Conservation (phyloP, 2,329 filamentous ascomycete genomes). For the Botrytis paeoniae region DNA sequence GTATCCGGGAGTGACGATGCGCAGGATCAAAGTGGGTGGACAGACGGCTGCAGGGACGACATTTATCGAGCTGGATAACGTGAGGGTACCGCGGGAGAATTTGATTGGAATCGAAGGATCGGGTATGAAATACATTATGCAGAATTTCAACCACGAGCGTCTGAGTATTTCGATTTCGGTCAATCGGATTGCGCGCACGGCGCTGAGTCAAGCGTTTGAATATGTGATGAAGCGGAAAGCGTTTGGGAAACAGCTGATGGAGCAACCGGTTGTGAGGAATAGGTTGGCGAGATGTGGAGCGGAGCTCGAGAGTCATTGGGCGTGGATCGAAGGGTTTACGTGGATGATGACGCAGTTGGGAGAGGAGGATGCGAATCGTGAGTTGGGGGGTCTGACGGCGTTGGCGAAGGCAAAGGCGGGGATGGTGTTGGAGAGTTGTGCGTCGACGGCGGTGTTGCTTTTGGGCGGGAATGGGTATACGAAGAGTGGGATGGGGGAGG, state of each 20-base stretch:
- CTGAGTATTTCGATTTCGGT: background rate
- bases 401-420: slow-evolving; percentile 70
- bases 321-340: slow-evolving; percentile 69
- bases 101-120: background rate
- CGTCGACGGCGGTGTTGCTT: slow-evolving; percentile 64
- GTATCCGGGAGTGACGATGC: background rate
- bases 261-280: background rate
- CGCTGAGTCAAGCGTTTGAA: background rate
- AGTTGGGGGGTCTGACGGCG: slow-evolving; percentile 70
- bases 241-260: background rate
- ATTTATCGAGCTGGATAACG: background rate
- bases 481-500: slow-evolving; percentile 64
- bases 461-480: slow-evolving; percentile 76
- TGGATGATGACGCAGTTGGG: slow-evolving; percentile 64
- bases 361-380: slow-evolving; percentile 56
- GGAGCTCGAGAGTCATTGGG: slow-evolving; percentile 65
- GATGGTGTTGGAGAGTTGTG: slow-evolving; percentile 69
- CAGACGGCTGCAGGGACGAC: background rate
- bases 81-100: background rate
- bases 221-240: background rate
- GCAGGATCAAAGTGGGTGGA: background rate
- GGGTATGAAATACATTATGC: background rate
- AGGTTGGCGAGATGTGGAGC: slow-evolving; percentile 29
- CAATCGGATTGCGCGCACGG: background rate
- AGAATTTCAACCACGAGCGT: background rate